Base-by-base conservation (phyloP, 345 rosid genomes). In the Brassica rapa region DNA sequence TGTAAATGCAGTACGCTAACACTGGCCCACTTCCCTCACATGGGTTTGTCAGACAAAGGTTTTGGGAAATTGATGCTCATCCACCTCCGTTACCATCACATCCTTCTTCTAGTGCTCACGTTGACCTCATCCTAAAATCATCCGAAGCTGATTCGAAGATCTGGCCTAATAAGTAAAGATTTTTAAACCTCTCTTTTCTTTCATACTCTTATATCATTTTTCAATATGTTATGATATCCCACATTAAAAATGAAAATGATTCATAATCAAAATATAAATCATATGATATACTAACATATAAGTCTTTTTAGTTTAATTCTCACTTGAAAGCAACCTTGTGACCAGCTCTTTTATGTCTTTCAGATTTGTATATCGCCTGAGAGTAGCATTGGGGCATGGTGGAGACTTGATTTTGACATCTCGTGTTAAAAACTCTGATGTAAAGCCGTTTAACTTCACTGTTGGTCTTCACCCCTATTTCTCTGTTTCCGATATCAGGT, bases 401-500 rank as follows among this genome's bases (percentile, higher is more conserved):
- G 97, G 98, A 83, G 92, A 87, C 79, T 85, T 94, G 78, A 83
- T 76, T 82, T 70, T 94, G 88, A 92, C 90, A 56, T 85, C 97
- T 82, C 97, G 98, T 8, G 73, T 94, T 27, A 87, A 86, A 78
- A 90, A 82, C 60, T 21, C 89, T 80, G 95, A 94, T 82, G 89
- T 87, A 53, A 92, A 89, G 82, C 89, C 93, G 4, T 90, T 92
- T 72, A 64, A 91, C 3, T 94, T 92, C 87, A 90, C 97, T 24
- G 84, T 83, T 80, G 95, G 89, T 37, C 84, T 92, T 83, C 97
- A 94, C 80, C 90, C 97, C 32, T 94, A 94, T 75, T 90, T 94
- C 77, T 80, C 87, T 39, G 91, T 94, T 72, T 89, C 98, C 39
- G 94, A 94, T 71, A 88, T 92, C 87, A 92, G 97, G 98, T 94